Conservation (phyloP, 2,329 filamentous ascomycete genomes). For the Ramichloridium luteum region DNA sequence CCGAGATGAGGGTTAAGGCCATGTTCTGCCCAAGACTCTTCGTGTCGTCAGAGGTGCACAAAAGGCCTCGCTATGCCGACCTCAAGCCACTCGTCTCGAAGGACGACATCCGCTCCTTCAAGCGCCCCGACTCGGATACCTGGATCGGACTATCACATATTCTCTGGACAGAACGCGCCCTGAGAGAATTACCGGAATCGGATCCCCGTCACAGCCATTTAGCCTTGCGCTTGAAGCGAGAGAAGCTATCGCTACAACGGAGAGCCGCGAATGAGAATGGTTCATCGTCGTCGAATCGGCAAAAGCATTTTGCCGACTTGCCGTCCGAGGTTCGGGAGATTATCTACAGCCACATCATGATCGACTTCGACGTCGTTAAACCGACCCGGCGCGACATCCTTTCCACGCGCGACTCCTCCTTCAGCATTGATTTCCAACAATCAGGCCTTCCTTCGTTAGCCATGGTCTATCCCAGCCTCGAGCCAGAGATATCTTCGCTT, state of each 20-base stretch:
- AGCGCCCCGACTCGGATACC: conserved; percentile 7
- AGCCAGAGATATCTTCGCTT: too few species aligned
- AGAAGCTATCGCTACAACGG: conserved; percentile 1
- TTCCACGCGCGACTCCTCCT: too few species aligned
- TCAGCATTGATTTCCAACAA: too few species aligned
- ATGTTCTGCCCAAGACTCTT: background rate
- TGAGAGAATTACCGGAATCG: conserved; percentile 7
- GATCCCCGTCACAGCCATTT: conserved; percentile 6
- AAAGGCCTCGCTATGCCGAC: conserved; percentile 6
- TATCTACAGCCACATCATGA: conserved; percentile 10
- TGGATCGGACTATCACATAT: conserved; percentile 9
- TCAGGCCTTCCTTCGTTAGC: too few species aligned
- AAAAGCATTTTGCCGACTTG: conserved; percentile 5
- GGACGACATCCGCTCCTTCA: conserved; percentile 9
- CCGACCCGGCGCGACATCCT: too few species aligned
- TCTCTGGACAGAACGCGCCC: conserved; percentile 10
- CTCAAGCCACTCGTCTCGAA: conserved; percentile 10
- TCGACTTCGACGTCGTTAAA: too few species aligned
- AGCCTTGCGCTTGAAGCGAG: conserved; percentile 3
- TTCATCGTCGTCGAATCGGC: too few species aligned
- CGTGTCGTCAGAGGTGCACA: conserved; percentile 1
- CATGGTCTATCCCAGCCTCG: too few species aligned
- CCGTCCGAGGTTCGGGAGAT: conserved; percentile 7
- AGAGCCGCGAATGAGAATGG: too few species aligned
- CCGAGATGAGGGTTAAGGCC: conserved; percentile 2